Base-by-base conservation (phyloP, 2,329 filamentous ascomycete genomes). In the Podosphaera xanthii region DNA sequence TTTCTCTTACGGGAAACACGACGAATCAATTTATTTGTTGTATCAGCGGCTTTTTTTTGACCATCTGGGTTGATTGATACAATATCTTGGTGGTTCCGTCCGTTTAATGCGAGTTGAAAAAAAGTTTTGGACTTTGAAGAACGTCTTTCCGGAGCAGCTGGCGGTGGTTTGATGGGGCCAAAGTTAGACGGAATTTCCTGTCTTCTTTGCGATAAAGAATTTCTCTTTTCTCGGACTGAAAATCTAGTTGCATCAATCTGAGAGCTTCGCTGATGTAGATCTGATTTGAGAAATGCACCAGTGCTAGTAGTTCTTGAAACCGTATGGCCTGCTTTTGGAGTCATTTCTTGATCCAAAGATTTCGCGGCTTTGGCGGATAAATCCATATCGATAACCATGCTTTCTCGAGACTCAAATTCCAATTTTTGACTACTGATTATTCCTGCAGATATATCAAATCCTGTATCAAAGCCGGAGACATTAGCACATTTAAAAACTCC, bases 71-170 rank as follows among this genome's bases (percentile, higher is more conserved):
- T 38, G 4, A 36, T 2, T 9, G 30, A 48, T 14, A 63, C 63
- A 38, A 56, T 22, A 12, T 60, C 61, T 38, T 63, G 59, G 46
- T 52, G 59, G 22, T 49, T 40, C 8, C 63, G 62, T 42, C 62
- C 63, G 31, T 61, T 63, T 48, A 67, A 63, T 30, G 65, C 66
- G 46, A 63, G 66, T 4, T 68, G 58, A n/a, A 69, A 60, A 60
- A 67, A 66, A 46, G 65, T 66, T 35, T 67, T 68, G 9, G 67
- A 67, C 59, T 64, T 69, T 0, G 66, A 67, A 42, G 59, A 60
- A 2, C 62, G 61, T 46, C 67, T 62, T 33, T 65, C 60, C 4
- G 63, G 64, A 9, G 63, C 62, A 6, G 62, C 63, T 44, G 62
- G 60, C 12, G 49, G 50, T 10, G 55, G 48, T 30, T 59, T 59